Percentiles rank a stretch among this genome's conserved stretches.
Evolutionary conservation across 441 rosid species (phyloP).

Genomic region (Theobroma grandiflorum): DNA sequence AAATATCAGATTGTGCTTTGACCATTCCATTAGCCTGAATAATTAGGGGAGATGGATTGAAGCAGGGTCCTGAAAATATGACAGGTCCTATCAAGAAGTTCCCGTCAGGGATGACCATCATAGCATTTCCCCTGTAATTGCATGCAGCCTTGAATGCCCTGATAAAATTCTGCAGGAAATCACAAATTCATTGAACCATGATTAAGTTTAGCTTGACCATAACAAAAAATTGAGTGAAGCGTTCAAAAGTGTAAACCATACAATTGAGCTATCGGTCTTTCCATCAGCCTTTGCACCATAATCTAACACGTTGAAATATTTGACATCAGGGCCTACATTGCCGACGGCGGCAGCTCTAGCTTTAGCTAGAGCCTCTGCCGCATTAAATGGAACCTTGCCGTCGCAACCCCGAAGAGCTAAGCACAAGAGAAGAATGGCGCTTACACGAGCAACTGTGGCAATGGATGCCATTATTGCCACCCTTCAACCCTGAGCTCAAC

Average conservation of each 20-base stretch:
- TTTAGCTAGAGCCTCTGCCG: constrained; percentile 9
- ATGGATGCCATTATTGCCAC: constrained; percentile 26
- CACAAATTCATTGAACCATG: constrained; percentile 5
- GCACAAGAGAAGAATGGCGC: constrained; percentile 42
- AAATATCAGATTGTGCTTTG: constrained; percentile 45
- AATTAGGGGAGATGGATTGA: constrained; percentile 34
- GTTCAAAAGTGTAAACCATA: constrained; percentile 20
- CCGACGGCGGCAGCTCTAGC: constrained; percentile 8
- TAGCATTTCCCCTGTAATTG: constrained; percentile 40
- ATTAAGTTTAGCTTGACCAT: background rate
- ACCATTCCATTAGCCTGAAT: constrained; percentile 52
- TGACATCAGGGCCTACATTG: constrained; percentile 34
- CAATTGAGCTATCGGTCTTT: constrained; percentile 43
- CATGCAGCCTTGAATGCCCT: constrained; percentile 59
- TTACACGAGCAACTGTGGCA: constrained; percentile 23
- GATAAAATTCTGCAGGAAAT: constrained; percentile 42
- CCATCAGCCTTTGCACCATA: constrained; percentile 54
- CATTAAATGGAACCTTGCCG: constrained; percentile 16
- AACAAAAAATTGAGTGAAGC: background rate
- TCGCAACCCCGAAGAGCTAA: constrained; percentile 29
- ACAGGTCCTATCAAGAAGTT: constrained; percentile 46
- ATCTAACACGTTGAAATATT: constrained; percentile 49
- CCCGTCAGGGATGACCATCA: constrained; percentile 55
- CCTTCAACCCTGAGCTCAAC: constrained; percentile 2
- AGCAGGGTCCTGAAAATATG: constrained; percentile 65